Conservation (phyloP, 331 rosid genomes). For the Erythrophleum ivorense region DNA sequence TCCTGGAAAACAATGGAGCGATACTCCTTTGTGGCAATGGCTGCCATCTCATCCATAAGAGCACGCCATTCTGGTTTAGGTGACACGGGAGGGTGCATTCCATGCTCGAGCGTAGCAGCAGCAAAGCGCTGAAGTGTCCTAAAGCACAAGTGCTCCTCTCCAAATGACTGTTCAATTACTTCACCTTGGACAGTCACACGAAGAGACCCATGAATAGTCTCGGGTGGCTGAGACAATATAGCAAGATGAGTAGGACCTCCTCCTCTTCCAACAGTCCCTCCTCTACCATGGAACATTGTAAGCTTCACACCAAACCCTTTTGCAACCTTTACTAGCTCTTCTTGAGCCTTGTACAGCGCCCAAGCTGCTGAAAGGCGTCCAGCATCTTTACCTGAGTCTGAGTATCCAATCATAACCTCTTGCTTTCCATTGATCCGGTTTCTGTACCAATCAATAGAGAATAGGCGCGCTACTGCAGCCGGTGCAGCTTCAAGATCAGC, state of each 20-base stretch:
- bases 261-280: slow-evolving; percentile 99
- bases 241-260: slow-evolving; percentile 99
- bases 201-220: slow-evolving; percentile 88
- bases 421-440: slow-evolving; percentile 90
- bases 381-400: slow-evolving; percentile 98
- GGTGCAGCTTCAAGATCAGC: slow-evolving; percentile 97
- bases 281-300: slow-evolving; percentile 98
- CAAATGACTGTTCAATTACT: slow-evolving; percentile 96
- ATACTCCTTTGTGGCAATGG: slow-evolving; percentile 83
- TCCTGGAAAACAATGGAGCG: slow-evolving; percentile 95
- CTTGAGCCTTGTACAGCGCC: slow-evolving; percentile 96
- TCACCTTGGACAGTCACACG: slow-evolving; percentile 99
- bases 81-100: slow-evolving; percentile 93
- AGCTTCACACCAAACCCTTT: slow-evolving; percentile 84
- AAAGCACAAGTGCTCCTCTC: slow-evolving; percentile 98
- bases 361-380: slow-evolving; percentile 98
- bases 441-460: slow-evolving; percentile 94
- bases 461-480: slow-evolving; percentile 87
- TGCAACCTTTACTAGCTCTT: slow-evolving; percentile 86
- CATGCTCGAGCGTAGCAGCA: slow-evolving; percentile 99
- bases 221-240: slow-evolving; percentile 99
- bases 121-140: slow-evolving; percentile 96
- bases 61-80: slow-evolving; percentile 99
- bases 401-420: slow-evolving; percentile 99
- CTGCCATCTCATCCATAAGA: slow-evolving; percentile 93